Conservation (phyloP, 257 asterid genomes). For the Solanum pimpinellifolium region DNA sequence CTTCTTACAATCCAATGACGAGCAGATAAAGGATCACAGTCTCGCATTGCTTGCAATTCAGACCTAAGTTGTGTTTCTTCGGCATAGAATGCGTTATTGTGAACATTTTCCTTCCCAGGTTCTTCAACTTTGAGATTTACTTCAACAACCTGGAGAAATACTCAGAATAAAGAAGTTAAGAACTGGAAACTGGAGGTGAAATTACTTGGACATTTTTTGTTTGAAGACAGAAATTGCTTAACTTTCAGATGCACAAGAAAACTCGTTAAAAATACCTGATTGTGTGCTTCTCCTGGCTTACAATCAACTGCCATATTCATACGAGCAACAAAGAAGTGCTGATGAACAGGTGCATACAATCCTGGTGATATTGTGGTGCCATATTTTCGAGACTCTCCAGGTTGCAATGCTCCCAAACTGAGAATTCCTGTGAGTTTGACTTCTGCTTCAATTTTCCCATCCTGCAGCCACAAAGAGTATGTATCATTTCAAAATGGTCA, state of each 20-base stretch:
- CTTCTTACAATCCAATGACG: slow-evolving; percentile 95
- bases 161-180: not conserved
- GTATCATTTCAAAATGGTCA: not conserved
- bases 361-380: slow-evolving; percentile 97
- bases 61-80: slow-evolving; percentile 82
- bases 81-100: slow-evolving; percentile 87
- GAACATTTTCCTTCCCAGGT: slow-evolving; percentile 81
- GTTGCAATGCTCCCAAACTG: slow-evolving; percentile 88
- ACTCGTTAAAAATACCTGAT: slow-evolving; percentile 44
- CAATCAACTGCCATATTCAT: slow-evolving; percentile 97
- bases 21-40: slow-evolving; percentile 79
- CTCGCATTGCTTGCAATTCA: slow-evolving; percentile 89
- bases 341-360: slow-evolving; percentile 94
- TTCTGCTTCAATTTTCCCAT: slow-evolving; percentile 98
- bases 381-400: slow-evolving; percentile 78
- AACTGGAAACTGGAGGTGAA: not conserved
- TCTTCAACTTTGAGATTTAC: slow-evolving; percentile 85
- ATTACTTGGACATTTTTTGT: not conserved
- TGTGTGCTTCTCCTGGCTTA: slow-evolving; percentile 86
- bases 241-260: not conserved
- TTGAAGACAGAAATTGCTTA: not conserved
- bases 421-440: slow-evolving; percentile 96
- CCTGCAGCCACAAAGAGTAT: slow-evolving; percentile 27
- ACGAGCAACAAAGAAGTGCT: slow-evolving; percentile 96
- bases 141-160: slow-evolving; percentile 66